phyloP scores from a whole-genome alignment of 164 flowering plant genomes.

The Tinospora cordifolia region DNA sequence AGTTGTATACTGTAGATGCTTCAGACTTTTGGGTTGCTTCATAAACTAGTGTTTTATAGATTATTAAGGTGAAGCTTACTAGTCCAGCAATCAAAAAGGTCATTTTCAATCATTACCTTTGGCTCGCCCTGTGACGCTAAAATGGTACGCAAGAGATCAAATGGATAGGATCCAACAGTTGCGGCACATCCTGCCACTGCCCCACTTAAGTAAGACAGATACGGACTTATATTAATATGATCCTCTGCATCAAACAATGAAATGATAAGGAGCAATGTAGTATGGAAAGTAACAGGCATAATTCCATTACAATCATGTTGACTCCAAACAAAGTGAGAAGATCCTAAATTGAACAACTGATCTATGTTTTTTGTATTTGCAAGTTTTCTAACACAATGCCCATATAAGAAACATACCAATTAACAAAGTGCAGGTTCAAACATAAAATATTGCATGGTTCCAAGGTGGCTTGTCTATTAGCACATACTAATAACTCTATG shows the following conservation, averaged over 20 bases:
- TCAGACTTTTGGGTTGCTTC: neutral
- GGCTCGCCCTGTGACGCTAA: slow-evolving; percentile 99
- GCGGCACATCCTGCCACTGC: slow-evolving; percentile 97
- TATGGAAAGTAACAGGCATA: neutral
- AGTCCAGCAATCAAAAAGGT: neutral
- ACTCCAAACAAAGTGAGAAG: neutral
- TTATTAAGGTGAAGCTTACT: neutral
- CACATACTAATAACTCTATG: neutral
- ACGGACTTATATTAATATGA: slow-evolving; percentile 74
- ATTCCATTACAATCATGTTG: neutral
- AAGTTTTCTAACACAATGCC: neutral
- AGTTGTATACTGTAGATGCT: neutral
- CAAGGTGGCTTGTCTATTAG: neutral
- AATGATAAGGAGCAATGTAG: neutral
- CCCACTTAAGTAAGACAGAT: slow-evolving; percentile 83
- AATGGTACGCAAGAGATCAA: slow-evolving; percentile 88
- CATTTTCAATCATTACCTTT: slow-evolving; percentile 47
- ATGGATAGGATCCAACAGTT: slow-evolving; percentile 92
- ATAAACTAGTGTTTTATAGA: neutral
- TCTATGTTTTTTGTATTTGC: neutral
- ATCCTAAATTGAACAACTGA: neutral
- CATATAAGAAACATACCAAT: neutral
- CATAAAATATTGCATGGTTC: neutral
- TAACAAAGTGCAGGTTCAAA: no score
- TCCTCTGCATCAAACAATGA: slow-evolving; percentile 50